phyloP scores from a whole-genome alignment of 345 rosid genomes.

The Xanthoceras sorbifolium region DNA sequence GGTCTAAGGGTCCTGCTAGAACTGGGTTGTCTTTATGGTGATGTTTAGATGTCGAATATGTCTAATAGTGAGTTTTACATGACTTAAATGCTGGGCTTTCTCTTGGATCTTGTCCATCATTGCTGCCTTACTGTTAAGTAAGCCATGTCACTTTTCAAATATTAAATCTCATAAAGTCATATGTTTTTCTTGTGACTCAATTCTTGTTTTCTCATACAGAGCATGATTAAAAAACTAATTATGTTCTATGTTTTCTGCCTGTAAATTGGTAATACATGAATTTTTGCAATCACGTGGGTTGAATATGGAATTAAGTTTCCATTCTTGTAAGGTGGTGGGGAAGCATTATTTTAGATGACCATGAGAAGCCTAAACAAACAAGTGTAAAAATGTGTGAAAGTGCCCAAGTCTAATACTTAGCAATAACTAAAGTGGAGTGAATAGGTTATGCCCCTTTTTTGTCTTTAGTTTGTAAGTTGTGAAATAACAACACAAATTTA shows the following conservation, averaged over 20 bases:
- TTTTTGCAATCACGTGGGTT: not conserved
- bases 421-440: too few species aligned
- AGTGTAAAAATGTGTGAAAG: not conserved
- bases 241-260: too few species aligned
- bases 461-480: too few species aligned
- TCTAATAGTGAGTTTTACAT: not conserved
- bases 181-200: not conserved
- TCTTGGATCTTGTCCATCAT: not conserved
- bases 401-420: too few species aligned
- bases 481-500: too few species aligned
- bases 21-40: conserved; percentile 4
- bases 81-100: not conserved
- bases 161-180: not conserved
- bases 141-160: not conserved
- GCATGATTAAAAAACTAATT: not conserved
- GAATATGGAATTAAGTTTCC: not conserved
- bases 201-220: not conserved
- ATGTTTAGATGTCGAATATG: not conserved
- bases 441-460: too few species aligned
- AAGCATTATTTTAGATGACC: not conserved
- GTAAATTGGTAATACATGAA: not conserved
- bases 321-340: not conserved
- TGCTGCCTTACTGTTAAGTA: not conserved
- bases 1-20: not conserved
- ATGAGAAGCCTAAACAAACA: not conserved